Base-by-base conservation (phyloP, 257 asterid species). In the Plantago elongata region DNA sequence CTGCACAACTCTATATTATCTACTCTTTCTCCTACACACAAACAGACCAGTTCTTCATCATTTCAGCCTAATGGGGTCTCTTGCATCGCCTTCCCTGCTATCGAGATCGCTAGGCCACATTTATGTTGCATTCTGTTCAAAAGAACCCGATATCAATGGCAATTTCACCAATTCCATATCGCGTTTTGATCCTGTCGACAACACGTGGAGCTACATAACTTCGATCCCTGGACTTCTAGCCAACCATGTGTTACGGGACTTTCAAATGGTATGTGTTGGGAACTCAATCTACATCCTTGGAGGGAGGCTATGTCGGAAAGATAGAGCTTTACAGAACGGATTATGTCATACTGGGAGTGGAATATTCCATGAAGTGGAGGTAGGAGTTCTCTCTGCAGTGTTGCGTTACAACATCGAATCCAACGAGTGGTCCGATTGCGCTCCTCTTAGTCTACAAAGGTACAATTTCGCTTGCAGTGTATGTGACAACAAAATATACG, bases 381-480 rank as follows among this genome's bases (percentile, higher is more conserved):
- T 75, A 0, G 69, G 72, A 17, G 77, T 76, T 9, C 45, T 78
- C 7, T 46, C 84, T 4, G 57, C 46, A 17, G 78, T 80, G 5
- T 55, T 71, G 15, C 63, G 75, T 38, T 77, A 73, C 73, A 60
- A 72, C 44, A 15, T 62, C 18, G 38, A 2, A 9, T 59, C 70
- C 3, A 60, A 61, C 11, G 58, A 54, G 16, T 80, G 83, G 90
- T 71, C 80, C 1, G 29, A 54, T 0, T 70, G 80, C 54, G 67
- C 79, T 27, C 60, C 83, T 5, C 81, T 83, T 5, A 69, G 57
- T 0, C 58, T 50, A 8, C 81, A 83, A 17, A 68, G 87, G n/a
- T 83, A 72, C 48, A 74, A 70, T 63, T 84, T 81, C 44, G 85
- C 83, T 2, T 78, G 77, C 76, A 69, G 75, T 0, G 79, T 77